Percentiles rank a stretch among this genome's conserved stretches.
Conservation (phyloP, 2,329 filamentous ascomycete genomes). For the Penicillium polonicum region DNA sequence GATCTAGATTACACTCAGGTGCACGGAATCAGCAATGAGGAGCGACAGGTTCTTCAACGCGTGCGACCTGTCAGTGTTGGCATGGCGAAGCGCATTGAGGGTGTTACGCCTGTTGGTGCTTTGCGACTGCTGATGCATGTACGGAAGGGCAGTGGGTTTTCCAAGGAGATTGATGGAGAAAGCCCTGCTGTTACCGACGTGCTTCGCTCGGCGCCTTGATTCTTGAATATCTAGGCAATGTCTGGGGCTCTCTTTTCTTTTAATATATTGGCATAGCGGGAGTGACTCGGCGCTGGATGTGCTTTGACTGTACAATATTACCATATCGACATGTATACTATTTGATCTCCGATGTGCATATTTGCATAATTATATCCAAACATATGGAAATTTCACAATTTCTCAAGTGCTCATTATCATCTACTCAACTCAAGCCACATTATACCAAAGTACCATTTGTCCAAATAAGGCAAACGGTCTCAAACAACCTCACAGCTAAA, state of each 20-base stretch:
- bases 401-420: not conserved
- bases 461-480: not conserved
- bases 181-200: slow-evolving; percentile 13
- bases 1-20: slow-evolving; percentile 75
- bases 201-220: slow-evolving; percentile 18
- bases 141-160: slow-evolving; percentile 28
- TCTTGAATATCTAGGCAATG: too few relatives aligned
- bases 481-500: not conserved
- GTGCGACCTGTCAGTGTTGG: slow-evolving; percentile 81
- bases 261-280: slow-evolving; percentile 21
- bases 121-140: slow-evolving; percentile 46
- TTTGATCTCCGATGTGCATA: not conserved
- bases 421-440: not conserved
- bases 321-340: slow-evolving; percentile 11
- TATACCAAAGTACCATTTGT: not conserved
- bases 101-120: slow-evolving; percentile 53
- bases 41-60: slow-evolving; percentile 67
- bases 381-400: not conserved
- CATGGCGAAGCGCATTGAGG: slow-evolving; percentile 85
- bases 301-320: slow-evolving; percentile 10
- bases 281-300: slow-evolving; percentile 15
- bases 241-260: slow-evolving; percentile 1
- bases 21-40: slow-evolving; percentile 73
- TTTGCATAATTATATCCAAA: not conserved
- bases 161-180: slow-evolving; percentile 12